Conservation (phyloP, 257 asterid species). For the Scutellaria minor region DNA sequence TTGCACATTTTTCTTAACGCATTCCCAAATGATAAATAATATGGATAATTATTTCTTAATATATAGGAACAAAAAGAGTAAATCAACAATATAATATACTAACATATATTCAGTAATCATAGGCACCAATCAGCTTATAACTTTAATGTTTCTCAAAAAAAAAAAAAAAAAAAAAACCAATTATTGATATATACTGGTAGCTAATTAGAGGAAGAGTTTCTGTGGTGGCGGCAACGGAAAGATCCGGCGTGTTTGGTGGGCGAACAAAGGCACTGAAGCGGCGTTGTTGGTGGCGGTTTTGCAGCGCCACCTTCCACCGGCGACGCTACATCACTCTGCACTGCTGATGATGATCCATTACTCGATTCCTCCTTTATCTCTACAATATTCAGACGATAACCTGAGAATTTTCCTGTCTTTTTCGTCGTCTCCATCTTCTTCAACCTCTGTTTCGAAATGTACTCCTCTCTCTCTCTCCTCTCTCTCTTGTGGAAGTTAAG, state of each 20-base stretch:
- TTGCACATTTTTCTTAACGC: too few species aligned
- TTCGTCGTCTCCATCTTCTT: constrained; percentile 28
- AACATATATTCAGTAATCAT: too few species aligned
- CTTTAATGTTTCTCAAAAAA: not conserved
- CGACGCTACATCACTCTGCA: not conserved
- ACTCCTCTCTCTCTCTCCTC: not conserved
- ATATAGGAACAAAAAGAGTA: too few species aligned
- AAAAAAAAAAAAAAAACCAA: too few species aligned
- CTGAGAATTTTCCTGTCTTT: constrained; percentile 19
- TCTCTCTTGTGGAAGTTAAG: not conserved
- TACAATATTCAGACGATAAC: constrained; percentile 1
- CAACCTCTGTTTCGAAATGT: not conserved
- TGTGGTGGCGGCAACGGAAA: constrained; percentile 44
- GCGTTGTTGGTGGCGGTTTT: not conserved
- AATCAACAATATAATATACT: too few species aligned
- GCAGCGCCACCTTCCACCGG: constrained; percentile 22
- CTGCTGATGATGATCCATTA: constrained; percentile 16
- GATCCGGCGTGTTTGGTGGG: constrained; percentile 42
- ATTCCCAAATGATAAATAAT: too few species aligned
- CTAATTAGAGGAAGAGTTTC: constrained; percentile 2
- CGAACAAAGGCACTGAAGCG: constrained; percentile 40
- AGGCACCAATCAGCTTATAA: too few species aligned
- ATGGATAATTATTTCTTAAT: too few species aligned
- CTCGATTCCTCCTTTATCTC: constrained; percentile 28
- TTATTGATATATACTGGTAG: not conserved